Evolutionary conservation across 1,284 basidiomycete genomes (phyloP), one percentile per base, ranked within the genome.

Genomic region (Agaricales sp.): DNA sequence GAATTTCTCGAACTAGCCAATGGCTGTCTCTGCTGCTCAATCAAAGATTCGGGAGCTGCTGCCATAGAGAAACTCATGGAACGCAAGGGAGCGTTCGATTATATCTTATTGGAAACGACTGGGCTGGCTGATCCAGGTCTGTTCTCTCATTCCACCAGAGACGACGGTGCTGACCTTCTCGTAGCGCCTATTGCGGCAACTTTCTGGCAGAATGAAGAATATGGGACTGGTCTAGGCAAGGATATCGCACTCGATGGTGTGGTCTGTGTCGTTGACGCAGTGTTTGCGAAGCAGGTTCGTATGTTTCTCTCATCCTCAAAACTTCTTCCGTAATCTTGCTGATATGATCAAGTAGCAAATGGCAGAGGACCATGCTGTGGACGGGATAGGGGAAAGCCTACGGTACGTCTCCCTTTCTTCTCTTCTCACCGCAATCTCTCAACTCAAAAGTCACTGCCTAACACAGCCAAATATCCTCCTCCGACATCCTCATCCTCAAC

Each of bases 201-300:
- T 65, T 93, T 96, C 61, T 96, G 92, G 92, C 78, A 82, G 22
- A 95, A 95, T 58, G 92, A 95, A 61, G 91, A 93, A 59, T 91
- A 80, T 63, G 78, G 86, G 0, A 73, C 62, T 16, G 80, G 84
- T 1, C 67, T 89, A 0, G 75, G 83, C 2, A 73, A 68, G 53
- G 82, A 89, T 53, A 89, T 92, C 50, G 67, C 74, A 11, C 72
- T 96, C 0, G 93, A 97, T 61, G 89, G 90, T 11, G 89, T 97
- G 0, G 79, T 96, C 12, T 92, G 88, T 54, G 87, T 97, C 4
- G 89, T 95, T 0, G 92, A 96, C 61, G 89, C 87, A 6, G 75
- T 87, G 3, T 94, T 92, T 64, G 88, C 20, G 89, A 0, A 50
- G 3, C 6, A 47, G 30, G 25, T 46, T 14, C 23, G 4, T 16